Evolutionary conservation across 345 rosid species (phyloP), one percentile per base, ranked within the genome.

Genomic region (Eucalyptus leucophloia): DNA sequence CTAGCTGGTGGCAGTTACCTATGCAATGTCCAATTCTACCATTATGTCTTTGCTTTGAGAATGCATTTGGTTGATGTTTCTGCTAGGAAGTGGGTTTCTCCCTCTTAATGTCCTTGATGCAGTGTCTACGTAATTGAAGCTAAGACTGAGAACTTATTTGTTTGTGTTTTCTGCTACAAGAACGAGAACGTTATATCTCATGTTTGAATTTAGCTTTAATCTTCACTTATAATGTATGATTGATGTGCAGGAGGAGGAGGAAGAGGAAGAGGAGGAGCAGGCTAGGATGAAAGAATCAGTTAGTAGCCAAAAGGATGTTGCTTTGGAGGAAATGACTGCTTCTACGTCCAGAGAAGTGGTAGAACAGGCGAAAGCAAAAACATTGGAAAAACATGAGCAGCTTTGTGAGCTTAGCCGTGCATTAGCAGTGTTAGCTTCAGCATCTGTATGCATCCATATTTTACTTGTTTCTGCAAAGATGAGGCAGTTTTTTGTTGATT

Each of bases 371-470:
- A 96, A 87, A 91, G 97, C 97, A 17, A 96, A 94, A 95, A 95
- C 99, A 87, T 89, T 97, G 87, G 99, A 98, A 93, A 94, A 97
- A 90, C 98, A 95, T 82, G 99, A 96, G 90, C 96, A 98, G 92
- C 99, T 98, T 65, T 98, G 99, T 92, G 99, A 98, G 92, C 98
- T 97, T 89, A 97, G 99, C 89, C 98, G 97, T 92, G 99, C 99
- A 80, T 90, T 98, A 90, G 98, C 99, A 89, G 96, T 98, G 91
- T 92, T 98, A 82, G 99, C 99, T 94, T 97, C 99, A 54, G 99
- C 99, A 87, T 98, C 99, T 87, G 99, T 98, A 95, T 91, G 95
- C 32, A 94, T 87, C 58, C 23, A 34, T 69, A 40, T 72, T 88
- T 28, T 37, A 89, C 49, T 49, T 12, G 40, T 30, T 40, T 81